phyloP scores from a whole-genome alignment of 2,329 filamentous ascomycete genomes.

The Thelonectria rubi region DNA sequence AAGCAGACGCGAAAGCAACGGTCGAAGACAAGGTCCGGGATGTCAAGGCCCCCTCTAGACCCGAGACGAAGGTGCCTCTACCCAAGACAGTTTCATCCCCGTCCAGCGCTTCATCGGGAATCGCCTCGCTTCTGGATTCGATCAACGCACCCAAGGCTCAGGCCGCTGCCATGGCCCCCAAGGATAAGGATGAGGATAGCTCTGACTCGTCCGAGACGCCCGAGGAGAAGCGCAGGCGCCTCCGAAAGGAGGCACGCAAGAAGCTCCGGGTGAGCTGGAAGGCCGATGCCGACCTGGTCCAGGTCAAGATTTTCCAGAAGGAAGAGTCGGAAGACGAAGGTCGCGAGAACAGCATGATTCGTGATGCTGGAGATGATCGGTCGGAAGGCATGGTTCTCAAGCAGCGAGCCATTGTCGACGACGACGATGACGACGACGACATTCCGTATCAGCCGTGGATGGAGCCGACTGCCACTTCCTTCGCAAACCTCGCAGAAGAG shows the following conservation, averaged over 20 bases:
- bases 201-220: slow-evolving; percentile 68
- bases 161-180: slow-evolving; percentile 56
- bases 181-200: slow-evolving; percentile 63
- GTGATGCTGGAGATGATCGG: slow-evolving; percentile 76
- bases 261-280: slow-evolving; percentile 78
- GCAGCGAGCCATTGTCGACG: slow-evolving; percentile 56
- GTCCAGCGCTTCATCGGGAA: slow-evolving; percentile 56
- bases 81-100: slow-evolving; percentile 45
- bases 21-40: slow-evolving; percentile 48
- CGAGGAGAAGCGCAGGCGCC: slow-evolving; percentile 71
- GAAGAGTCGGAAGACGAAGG: slow-evolving; percentile 76
- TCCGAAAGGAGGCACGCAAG: slow-evolving; percentile 76
- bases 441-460: slow-evolving; percentile 62
- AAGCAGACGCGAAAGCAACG: slow-evolving; percentile 40
- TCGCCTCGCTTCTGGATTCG: slow-evolving; percentile 63
- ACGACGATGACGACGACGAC: slow-evolving; percentile 68
- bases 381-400: slow-evolving; percentile 77
- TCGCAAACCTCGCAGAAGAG: slow-evolving; percentile 57
- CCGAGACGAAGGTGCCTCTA: slow-evolving; percentile 44
- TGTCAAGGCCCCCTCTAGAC: slow-evolving; percentile 36
- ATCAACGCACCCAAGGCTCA: slow-evolving; percentile 56
- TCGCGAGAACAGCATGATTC: slow-evolving; percentile 72
- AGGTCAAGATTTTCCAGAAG: slow-evolving; percentile 75
- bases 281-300: slow-evolving; percentile 70
- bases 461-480: slow-evolving; percentile 57